These are phyloP conservation scores for Pichia sp. DNA, from an alignment of 1,139 yeast species.

Conservation along the genomic window DNA sequence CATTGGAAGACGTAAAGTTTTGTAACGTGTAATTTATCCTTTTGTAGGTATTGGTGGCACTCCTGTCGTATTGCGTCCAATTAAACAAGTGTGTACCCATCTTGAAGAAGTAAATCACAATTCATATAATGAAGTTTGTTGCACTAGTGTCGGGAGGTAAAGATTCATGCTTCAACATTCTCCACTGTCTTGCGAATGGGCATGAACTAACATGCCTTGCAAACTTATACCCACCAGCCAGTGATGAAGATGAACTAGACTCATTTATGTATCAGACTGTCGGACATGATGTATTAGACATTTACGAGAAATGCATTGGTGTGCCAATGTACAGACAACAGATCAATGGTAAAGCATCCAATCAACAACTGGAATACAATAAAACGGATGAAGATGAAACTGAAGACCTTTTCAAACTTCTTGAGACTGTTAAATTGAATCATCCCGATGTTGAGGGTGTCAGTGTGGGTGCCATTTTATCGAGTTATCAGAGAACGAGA, in stretches of 20 bases:
- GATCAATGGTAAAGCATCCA: constrained; percentile 56
- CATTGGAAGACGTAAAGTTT: no score
- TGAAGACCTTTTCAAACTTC: constrained; percentile 60
- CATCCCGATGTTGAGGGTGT: constrained; percentile 82
- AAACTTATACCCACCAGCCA: constrained; percentile 75
- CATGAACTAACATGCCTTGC: constrained; percentile 84
- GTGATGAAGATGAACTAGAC: constrained; percentile 61
- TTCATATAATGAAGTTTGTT: constrained; percentile 70
- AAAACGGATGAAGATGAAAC: constrained; percentile 71
- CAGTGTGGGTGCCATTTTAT: constrained; percentile 91
- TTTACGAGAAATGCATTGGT: constrained; percentile 62
- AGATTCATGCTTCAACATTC: constrained; percentile 84
- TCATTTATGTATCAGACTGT: constrained; percentile 98
- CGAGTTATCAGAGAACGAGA: constrained; percentile 87
- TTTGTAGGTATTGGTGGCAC: no score
- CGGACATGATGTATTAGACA: constrained; percentile 74
- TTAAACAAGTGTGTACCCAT: no score
- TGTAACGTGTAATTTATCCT: no score
- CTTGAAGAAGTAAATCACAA: no score
- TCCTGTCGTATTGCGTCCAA: no score
- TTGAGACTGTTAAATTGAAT: constrained; percentile 36
- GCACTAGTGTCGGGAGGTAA: constrained; percentile 95
- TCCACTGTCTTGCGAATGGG: constrained; percentile 75
- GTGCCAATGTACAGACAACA: constrained; percentile 74
- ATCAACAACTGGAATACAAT: constrained; percentile 62